Conservation (phyloP, 2,329 filamentous ascomycete species). For the Xenoacremonium recifei region DNA sequence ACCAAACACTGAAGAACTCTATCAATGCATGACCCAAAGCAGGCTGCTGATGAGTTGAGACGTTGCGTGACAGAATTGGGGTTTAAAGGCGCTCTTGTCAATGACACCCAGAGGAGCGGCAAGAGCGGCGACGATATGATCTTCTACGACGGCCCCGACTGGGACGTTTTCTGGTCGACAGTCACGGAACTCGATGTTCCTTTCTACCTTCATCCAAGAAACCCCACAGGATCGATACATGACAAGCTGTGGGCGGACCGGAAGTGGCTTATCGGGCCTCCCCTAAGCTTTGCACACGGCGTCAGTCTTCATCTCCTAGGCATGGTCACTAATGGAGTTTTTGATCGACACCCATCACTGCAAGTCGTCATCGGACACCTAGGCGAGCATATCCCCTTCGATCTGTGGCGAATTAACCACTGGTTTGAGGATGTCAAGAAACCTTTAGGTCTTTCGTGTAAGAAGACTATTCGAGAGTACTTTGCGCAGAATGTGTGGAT, state of each 20-base stretch:
- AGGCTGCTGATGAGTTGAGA: slow-evolving; percentile 49
- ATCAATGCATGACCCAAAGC: slow-evolving; percentile 52
- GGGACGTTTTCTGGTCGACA: slow-evolving; percentile 60
- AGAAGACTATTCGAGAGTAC: slow-evolving; percentile 51
- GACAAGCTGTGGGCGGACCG: slow-evolving; percentile 59
- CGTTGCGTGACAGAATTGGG: slow-evolving; percentile 55
- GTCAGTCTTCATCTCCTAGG: slow-evolving; percentile 57
- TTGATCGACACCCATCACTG: slow-evolving; percentile 45
- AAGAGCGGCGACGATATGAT: slow-evolving; percentile 58
- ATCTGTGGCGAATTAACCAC: slow-evolving; percentile 50
- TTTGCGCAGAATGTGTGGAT: slow-evolving; percentile 56
- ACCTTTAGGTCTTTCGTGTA: slow-evolving; percentile 44
- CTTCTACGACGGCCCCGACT: slow-evolving; percentile 63
- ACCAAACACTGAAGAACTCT: slow-evolving; percentile 36
- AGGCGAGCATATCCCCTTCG: slow-evolving; percentile 49
- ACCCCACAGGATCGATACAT: slow-evolving; percentile 54
- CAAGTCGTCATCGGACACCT: slow-evolving; percentile 48
- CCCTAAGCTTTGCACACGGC: slow-evolving; percentile 57
- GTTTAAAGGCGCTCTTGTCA: slow-evolving; percentile 63
- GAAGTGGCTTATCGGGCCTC: slow-evolving; percentile 59
- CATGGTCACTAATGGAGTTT: slow-evolving; percentile 50
- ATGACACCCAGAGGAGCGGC: slow-evolving; percentile 60
- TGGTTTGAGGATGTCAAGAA: slow-evolving; percentile 58
- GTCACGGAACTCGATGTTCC: slow-evolving; percentile 60
- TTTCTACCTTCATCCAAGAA: slow-evolving; percentile 62